These are phyloP conservation scores for Gymnopilus dilepis DNA, from an alignment of 768 basidiomycete species.

Conservation along the genomic window DNA sequence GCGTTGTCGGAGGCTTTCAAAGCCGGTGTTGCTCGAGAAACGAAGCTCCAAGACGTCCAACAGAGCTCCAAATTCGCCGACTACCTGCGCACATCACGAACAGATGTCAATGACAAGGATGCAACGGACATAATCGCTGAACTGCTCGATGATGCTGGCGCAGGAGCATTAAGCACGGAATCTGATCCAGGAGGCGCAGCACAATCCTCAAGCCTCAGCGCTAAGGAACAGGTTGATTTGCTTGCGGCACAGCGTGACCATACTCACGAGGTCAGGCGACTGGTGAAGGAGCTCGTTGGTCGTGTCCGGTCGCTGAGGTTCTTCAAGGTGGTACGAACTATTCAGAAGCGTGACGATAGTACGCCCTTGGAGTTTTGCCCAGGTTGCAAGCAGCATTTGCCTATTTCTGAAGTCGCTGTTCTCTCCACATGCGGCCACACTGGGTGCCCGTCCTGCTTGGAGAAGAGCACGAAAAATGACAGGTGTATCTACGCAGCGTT, in stretches of 20 bases:
- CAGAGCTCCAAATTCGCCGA: conserved; percentile 83
- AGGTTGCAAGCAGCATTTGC: conserved; percentile 59
- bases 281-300: conserved; percentile 89
- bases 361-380: conserved; percentile 70
- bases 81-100: conserved; percentile 69
- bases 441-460: conserved; percentile 80
- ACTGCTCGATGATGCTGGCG: conserved; percentile 68
- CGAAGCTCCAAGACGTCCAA: conserved; percentile 61
- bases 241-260: conserved; percentile 87
- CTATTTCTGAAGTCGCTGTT: conserved; percentile 75
- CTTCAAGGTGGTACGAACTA: conserved; percentile 88
- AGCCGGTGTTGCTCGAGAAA: conserved; percentile 71
- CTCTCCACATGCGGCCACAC: conserved; percentile 93
- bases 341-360: conserved; percentile 76
- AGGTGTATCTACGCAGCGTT: conserved; percentile 78
- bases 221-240: conserved; percentile 61
- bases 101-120: conserved; percentile 77
- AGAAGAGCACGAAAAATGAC: conserved; percentile 71
- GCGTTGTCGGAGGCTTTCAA: conserved; percentile 73
- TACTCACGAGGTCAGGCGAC: conserved; percentile 81
- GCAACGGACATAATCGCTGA: conserved; percentile 63
- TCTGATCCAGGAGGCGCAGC: too few relatives aligned
- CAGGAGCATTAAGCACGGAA: too few relatives aligned
- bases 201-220: too few relatives aligned
- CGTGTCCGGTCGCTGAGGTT: conserved; percentile 90